Conservation (phyloP, 768 basidiomycete species). For the Mycena belliarum region DNA sequence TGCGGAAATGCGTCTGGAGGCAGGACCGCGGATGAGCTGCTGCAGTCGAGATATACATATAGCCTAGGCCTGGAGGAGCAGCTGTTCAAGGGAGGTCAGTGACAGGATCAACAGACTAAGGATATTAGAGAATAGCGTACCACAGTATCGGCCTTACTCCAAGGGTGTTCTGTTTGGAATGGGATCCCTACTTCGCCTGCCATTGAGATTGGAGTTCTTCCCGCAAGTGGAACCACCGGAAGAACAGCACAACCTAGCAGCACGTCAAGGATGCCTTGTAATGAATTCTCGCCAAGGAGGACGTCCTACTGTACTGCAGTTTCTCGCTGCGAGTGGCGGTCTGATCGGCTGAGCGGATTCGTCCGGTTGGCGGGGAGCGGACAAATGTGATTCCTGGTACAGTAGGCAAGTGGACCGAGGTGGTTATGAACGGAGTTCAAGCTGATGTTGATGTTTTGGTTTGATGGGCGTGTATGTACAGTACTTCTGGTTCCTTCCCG, state of each 20-base stretch:
- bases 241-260: too few relatives aligned
- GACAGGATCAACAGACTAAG: not conserved
- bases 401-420: too few relatives aligned
- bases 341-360: too few relatives aligned
- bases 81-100: not conserved
- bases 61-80: not conserved
- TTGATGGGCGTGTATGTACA: too few relatives aligned
- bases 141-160: not conserved
- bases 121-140: not conserved
- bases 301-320: too few relatives aligned
- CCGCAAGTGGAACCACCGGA: slow-evolving; percentile 1
- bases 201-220: not conserved
- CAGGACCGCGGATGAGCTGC: not conserved
- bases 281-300: not conserved
- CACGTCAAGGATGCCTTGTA: not conserved
- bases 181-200: not conserved
- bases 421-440: too few relatives aligned
- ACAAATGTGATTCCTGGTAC: too few relatives aligned
- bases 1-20: not conserved
- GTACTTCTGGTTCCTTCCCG: too few relatives aligned
- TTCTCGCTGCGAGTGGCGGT: too few relatives aligned
- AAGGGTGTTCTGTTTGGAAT: not conserved
- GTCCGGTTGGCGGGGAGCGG: too few relatives aligned
- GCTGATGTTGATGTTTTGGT: too few relatives aligned
- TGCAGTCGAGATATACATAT: not conserved